Base-by-base conservation (phyloP, 768 basidiomycete genomes). In the Termitomyces eurrhizus region DNA sequence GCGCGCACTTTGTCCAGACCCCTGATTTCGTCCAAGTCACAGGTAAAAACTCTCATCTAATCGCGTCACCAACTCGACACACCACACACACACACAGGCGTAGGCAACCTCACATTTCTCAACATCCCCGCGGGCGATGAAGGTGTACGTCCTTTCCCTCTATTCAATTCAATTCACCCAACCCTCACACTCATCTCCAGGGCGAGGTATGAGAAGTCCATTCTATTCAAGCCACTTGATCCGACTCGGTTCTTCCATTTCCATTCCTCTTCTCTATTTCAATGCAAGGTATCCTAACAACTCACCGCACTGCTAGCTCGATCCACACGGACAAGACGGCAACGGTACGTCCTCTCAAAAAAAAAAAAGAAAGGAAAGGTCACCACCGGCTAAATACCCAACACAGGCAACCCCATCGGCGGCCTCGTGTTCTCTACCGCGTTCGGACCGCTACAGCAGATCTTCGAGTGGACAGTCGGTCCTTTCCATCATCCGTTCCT, bases 11-110 rank as follows among this genome's bases (percentile, higher is more conserved):
- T 69, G 78, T 90, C 5, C 77, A 83, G 63, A 90, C 90, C 0
- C 85, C 88, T n/a, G 86, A 87, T 69, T 92, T 85, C 69, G 77
- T 90, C 37, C 89, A 89, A 67, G 74, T 91, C 57, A 86, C 84
- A 42, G 92, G 88, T 77, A 11, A 7, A 2, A 29, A 2, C 29
- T 29, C 4, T 4, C 29, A 29, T 29, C 29, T 29, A 29, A 29
- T 29, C 29, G 2, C 29, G 1, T 29, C 29, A 29, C 29, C 29
- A 29, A 29, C 46, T 12, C 44, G 8, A 16, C 21, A 2, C 21
- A 9, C 11, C 9, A 12, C 16, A 16, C 56, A 29, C 52, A 11
- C 56, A 49, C 26, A 44, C 64, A 83, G 86, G 88, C 49, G 73
- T 80, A 54, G 89, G 88, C 7, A 80, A 92, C 68, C 68, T 90